Base-by-base conservation (phyloP, 169 alveolate species). In the Perkinsus chesapeaki region DNA sequence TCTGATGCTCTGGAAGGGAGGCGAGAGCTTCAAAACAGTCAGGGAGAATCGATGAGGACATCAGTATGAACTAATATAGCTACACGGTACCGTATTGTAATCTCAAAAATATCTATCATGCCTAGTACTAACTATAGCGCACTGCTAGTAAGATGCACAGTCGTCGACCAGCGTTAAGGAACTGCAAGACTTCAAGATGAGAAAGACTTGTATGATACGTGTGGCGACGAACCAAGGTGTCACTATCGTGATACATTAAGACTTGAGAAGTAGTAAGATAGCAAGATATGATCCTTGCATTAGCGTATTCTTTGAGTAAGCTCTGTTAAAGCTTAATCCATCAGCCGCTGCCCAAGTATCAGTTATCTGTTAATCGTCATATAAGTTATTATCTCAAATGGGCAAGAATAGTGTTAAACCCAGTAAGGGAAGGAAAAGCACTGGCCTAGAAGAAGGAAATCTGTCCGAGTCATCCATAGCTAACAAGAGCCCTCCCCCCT, bases 11-110 rank as follows among this genome's bases (percentile, higher is more conserved):
- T 16, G 82, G 82, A 20, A 60, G 82, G 23, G 82, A 60, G 82
- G 82, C 82, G 27, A 60, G 82, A 60, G 82, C 82, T 60, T 60
- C 82, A 60, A 60, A 60, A 60, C 82, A 60, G 82, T 60, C 82
- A 34, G 82, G 82, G 27, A 60, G 82, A 43, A 43, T 5, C 5
- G 60, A 43, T 43, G 60, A 43, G 60, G 60, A 43, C 60, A 43
- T 43, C 16, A 16, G 60, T 43, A 43, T 5, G 60, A 5, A 16
- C 23, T 43, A 43, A 9, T 43, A 43, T 16, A 43, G 16, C 60
- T 43, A 16, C 5, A 43, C 23, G 60, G 60, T 16, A 43, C 23
- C 60, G 16, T 5, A 43, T 5, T 43, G 16, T 9, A 43, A 9
- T 43, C 60, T 5, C 16, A 16, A 9, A 43, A 16, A 43, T 9